These are phyloP conservation scores for Candida adriatica DNA, from an alignment of 805 yeast species.

Conservation along the genomic window DNA sequence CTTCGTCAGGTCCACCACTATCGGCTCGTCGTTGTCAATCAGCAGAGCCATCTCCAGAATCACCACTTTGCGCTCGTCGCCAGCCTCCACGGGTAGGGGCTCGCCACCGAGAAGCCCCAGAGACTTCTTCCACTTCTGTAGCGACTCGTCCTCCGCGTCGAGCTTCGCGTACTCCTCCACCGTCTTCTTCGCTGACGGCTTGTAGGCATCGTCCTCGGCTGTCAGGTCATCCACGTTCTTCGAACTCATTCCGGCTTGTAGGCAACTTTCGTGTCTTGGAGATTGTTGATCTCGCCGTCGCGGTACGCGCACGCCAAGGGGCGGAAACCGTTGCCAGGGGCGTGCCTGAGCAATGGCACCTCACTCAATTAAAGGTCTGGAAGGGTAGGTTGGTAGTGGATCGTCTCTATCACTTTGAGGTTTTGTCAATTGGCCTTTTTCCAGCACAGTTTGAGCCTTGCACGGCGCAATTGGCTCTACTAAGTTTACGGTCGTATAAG, in stretches of 20 bases:
- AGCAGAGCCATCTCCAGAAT: conserved; percentile 66
- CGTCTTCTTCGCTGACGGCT: conserved; percentile 54
- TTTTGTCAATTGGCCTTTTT: too few species aligned
- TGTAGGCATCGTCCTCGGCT: conserved; percentile 59
- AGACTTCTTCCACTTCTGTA: conserved; percentile 88
- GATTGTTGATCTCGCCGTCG: too few species aligned
- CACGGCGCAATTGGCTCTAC: too few species aligned
- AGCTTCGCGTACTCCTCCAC: conserved; percentile 74
- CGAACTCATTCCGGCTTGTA: conserved; percentile 5
- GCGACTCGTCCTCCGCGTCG: conserved; percentile 86
- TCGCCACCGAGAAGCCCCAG: conserved; percentile 62
- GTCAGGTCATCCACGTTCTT: conserved; percentile 42
- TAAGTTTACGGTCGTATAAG: too few species aligned
- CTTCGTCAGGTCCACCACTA: conserved; percentile 62
- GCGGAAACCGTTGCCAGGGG: too few species aligned
- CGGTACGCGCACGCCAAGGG: too few species aligned
- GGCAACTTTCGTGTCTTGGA: too few species aligned
- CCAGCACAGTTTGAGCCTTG: too few species aligned
- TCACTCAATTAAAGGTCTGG: too few species aligned
- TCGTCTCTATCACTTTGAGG: too few species aligned
- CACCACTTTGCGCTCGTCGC: conserved; percentile 67
- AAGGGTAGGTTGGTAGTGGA: too few species aligned
- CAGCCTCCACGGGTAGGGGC: conserved; percentile 60
- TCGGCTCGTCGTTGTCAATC: conserved; percentile 64
- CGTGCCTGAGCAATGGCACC: too few species aligned